phyloP scores from a whole-genome alignment of 1,139 yeast genomes.

The Debaryomyces udenii region DNA sequence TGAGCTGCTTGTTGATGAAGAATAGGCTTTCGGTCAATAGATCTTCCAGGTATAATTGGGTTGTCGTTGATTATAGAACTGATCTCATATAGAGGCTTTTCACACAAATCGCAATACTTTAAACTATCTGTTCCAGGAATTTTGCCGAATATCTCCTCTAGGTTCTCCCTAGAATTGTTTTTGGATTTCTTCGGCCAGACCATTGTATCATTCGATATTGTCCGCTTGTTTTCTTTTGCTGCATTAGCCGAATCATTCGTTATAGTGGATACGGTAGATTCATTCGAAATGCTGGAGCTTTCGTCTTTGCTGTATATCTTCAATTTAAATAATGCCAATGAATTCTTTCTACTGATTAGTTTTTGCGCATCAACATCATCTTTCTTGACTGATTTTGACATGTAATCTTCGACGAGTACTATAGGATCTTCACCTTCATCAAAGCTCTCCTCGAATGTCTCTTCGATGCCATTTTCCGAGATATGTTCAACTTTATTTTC shows the following conservation, averaged over 20 bases:
- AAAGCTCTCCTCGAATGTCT: slow-evolving; percentile 15
- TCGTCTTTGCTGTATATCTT: slow-evolving; percentile 14
- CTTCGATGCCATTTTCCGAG: slow-evolving; percentile 3
- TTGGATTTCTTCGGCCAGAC: neutral
- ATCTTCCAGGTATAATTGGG: slow-evolving; percentile 18
- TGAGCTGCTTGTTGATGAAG: neutral
- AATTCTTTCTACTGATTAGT: slow-evolving; percentile 32
- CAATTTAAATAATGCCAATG: slow-evolving; percentile 45
- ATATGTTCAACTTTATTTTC: neutral
- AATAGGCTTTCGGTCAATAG: too few relatives aligned
- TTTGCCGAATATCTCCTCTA: slow-evolving; percentile 45
- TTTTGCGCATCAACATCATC: neutral
- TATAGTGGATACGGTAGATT: slow-evolving; percentile 8
- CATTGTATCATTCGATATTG: slow-evolving; percentile 17
- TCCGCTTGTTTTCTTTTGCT: slow-evolving; percentile 17
- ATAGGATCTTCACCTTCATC: slow-evolving; percentile 49
- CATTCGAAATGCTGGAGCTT: neutral
- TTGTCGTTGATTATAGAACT: slow-evolving; percentile 46
- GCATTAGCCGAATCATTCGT: neutral
- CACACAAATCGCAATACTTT: slow-evolving; percentile 66
- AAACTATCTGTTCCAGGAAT: slow-evolving; percentile 45
- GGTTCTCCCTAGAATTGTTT: slow-evolving; percentile 25
- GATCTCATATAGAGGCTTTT: slow-evolving; percentile 65
- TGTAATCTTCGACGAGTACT: slow-evolving; percentile 55
- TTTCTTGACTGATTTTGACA: slow-evolving; percentile 17